These are phyloP conservation scores for Beauveria caledonica DNA, from an alignment of 2,329 filamentous ascomycete genomes.

Conservation along the genomic window DNA sequence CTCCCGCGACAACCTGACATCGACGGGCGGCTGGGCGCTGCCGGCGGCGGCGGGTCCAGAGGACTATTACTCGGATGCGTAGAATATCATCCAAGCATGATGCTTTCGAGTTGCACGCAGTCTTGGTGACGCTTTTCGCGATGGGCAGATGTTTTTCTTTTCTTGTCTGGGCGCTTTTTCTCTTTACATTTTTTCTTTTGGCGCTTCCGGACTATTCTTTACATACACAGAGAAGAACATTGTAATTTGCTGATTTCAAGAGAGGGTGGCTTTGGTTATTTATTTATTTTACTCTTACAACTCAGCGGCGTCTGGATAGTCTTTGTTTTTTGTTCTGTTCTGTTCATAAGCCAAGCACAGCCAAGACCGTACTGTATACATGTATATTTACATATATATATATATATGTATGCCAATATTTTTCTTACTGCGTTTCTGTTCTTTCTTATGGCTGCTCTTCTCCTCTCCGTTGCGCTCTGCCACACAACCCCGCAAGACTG, in stretches of 20 bases:
- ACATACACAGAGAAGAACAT: not conserved
- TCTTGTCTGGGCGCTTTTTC: not conserved
- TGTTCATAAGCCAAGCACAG: not conserved
- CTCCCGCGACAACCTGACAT: conserved; percentile 40
- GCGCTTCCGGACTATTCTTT: not conserved
- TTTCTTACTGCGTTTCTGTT: too few relatives aligned
- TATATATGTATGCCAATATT: too few relatives aligned
- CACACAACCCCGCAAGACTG: too few relatives aligned
- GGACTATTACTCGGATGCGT: conserved; percentile 48
- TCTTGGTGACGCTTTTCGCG: not conserved
- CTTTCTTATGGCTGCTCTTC: too few relatives aligned
- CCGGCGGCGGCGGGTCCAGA: conserved; percentile 33
- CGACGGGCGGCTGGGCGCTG: conserved; percentile 33
- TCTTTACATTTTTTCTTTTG: not conserved
- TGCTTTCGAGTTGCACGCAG: not conserved
- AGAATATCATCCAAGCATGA: not conserved
- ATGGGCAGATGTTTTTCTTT: not conserved
- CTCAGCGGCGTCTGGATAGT: not conserved
- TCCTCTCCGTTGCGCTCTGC: too few relatives aligned
- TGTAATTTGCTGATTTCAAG: not conserved
- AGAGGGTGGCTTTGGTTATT: not conserved
- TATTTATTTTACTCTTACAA: not conserved
- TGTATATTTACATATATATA: too few relatives aligned
- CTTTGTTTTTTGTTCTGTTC: not conserved
- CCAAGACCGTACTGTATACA: too few relatives aligned